These are phyloP conservation scores for Thermomucor indicae-seudaticae DNA, from an alignment of 371 early-diverging fungal species.

Conservation along the genomic window DNA sequence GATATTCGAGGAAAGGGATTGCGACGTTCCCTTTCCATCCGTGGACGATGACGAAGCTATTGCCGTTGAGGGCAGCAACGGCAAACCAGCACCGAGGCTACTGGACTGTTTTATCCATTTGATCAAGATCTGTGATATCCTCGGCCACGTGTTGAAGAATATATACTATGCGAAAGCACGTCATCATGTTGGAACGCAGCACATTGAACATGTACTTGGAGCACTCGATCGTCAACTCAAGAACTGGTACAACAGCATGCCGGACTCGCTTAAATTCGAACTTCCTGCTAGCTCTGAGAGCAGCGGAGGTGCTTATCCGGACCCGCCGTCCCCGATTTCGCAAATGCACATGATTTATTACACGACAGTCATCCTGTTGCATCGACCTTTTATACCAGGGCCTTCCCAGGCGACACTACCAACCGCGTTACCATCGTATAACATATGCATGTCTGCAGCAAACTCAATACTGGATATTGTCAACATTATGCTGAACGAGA, in stretches of 20 bases:
- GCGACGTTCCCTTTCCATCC: constrained; percentile 42
- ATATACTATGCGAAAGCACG: constrained; percentile 37
- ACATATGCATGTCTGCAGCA: constrained; percentile 46
- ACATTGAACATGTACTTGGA: constrained; percentile 27
- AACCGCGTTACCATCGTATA: constrained; percentile 27
- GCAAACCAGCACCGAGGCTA: constrained; percentile 14
- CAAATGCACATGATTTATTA: constrained; percentile 46
- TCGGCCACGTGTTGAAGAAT: constrained; percentile 41
- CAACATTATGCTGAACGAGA: constrained; percentile 26
- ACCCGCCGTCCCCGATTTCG: constrained; percentile 22
- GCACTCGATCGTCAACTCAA: constrained; percentile 32
- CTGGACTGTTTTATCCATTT: constrained; percentile 32
- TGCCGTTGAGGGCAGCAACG: not conserved
- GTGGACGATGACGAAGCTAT: constrained; percentile 33
- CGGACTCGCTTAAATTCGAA: constrained; percentile 29
- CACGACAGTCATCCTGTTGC: constrained; percentile 35
- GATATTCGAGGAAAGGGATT: constrained; percentile 40
- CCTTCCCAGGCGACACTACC: constrained; percentile 16
- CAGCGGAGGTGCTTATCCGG: not conserved
- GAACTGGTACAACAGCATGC: constrained; percentile 42
- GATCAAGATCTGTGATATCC: constrained; percentile 34
- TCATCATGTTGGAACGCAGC: constrained; percentile 14
- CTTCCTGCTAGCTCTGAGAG: constrained; percentile 8
- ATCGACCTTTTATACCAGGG: constrained; percentile 38
- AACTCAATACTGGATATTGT: constrained; percentile 41